Percentiles rank a stretch among this genome's conserved stretches.
These are phyloP conservation scores for Wickerhamiella azymoides DNA, from an alignment of 805 yeast genomes.

Conservation along the genomic window DNA sequence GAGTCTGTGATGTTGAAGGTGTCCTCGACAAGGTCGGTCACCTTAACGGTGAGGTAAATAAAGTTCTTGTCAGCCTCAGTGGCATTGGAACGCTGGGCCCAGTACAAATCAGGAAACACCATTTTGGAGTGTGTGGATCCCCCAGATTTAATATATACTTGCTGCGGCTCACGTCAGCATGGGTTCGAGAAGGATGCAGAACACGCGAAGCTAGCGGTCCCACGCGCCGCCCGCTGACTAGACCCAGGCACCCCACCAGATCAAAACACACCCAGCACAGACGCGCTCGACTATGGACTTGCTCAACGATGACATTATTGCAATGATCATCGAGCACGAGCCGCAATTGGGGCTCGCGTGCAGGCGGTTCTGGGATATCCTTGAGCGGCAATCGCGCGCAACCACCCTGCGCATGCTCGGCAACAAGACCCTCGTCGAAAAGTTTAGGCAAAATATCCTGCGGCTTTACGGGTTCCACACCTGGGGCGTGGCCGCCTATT, in stretches of 20 bases:
- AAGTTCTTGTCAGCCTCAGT: constrained; percentile 60
- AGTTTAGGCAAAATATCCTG: constrained; percentile 11
- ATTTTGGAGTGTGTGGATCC: not conserved
- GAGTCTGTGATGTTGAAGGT: constrained; percentile 47
- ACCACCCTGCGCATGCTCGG: not conserved
- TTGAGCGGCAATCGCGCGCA: constrained; percentile 11
- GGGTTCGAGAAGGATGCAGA: constrained; percentile 6
- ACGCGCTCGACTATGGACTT: constrained; percentile 11
- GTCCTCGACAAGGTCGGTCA: constrained; percentile 53
- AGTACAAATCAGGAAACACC: constrained; percentile 42
- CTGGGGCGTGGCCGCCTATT: constrained; percentile 15
- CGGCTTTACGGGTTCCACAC: constrained; percentile 12
- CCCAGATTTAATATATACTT: not conserved
- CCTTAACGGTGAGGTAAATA: constrained; percentile 56
- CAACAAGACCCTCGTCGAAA: constrained; percentile 10
- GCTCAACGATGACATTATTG: constrained; percentile 12
- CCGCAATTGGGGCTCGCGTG: constrained; percentile 14
- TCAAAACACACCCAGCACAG: too few species aligned
- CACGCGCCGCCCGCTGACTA: not conserved
- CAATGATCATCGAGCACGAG: constrained; percentile 8
- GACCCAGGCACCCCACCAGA: too few species aligned
- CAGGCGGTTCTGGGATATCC: constrained; percentile 10
- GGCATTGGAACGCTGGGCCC: constrained; percentile 95
- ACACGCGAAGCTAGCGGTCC: too few species aligned
- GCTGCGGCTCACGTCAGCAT: constrained; percentile 1